Evolutionary conservation across 2,329 filamentous ascomycete genomes (phyloP), one percentile per base, ranked within the genome.

Genomic region (Conoideocrella luteorostrata): DNA sequence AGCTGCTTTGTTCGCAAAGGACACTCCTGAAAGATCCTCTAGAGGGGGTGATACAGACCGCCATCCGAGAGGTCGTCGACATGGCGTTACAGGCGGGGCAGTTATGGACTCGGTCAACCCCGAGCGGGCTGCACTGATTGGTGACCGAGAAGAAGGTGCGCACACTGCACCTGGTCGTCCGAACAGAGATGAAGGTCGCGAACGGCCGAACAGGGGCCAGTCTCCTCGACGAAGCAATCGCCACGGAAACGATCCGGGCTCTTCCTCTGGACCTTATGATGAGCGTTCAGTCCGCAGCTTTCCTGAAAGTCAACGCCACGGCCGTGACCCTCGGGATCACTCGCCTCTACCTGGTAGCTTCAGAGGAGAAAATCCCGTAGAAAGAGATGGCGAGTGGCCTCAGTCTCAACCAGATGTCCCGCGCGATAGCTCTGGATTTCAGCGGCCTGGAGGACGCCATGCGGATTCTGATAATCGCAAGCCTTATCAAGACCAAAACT

Each of bases 401-500:
- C 45, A n/a, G n/a, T n/a, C 52, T 23, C 47, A 49, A 40, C 18
- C 29, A 18, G 59, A 72, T 5, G 71, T 71, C 50, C 48, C 61
- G 15, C 64, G 70, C 26, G 70, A 75, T 9, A 45, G 60, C 4
- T 50, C 57, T 11, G 45, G 50, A 55, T 45, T 77, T 66, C 56
- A 67, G 59, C 50, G 63, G 54, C 32, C 65, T 38, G 47, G 54
- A 22, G 46, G 52, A 9, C 59, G 60, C 4, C 67, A 67, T 30
- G 57, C 61, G 2, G 77, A 81, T 23, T 52, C 64, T 3, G 75
- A 80, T 36, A 71, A 77, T 51, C 72, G 49, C 7, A 52, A 71
- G 17, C 67, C 65, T 43, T 72, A 76, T 47, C 73, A 79, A 50
- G 79, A 84, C 56, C 74, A 76, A 13, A 79, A 76, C 44, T 82